These are phyloP conservation scores for Umbelopsis ramanniana DNA, from an alignment of 192 early-diverging fungal species.

Conservation along the genomic window DNA sequence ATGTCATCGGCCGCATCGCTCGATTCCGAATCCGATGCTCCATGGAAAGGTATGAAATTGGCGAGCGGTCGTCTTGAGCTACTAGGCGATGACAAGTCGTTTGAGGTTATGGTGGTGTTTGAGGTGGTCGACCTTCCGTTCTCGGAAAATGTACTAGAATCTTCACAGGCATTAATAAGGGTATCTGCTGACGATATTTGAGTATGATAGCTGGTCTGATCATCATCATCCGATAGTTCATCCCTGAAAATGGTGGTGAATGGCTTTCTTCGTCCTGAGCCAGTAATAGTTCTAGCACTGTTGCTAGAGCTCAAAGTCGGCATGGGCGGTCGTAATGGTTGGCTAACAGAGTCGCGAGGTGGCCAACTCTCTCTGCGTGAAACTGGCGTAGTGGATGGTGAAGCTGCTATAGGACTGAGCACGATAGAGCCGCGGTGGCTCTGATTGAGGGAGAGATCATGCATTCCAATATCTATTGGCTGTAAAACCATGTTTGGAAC, in stretches of 20 bases:
- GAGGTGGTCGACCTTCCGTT: background rate
- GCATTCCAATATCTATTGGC: background rate
- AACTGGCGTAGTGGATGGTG: background rate
- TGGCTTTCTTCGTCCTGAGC: background rate
- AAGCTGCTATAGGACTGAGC: background rate
- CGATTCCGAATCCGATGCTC: background rate
- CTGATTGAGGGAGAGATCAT: background rate
- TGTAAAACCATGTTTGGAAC: conserved; percentile 4
- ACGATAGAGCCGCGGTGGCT: background rate
- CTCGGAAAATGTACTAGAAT: background rate
- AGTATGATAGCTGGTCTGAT: conserved; percentile 1
- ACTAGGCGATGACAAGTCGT: background rate
- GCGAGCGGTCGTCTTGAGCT: background rate
- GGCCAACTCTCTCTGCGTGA: conserved; percentile 1
- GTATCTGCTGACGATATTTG: background rate
- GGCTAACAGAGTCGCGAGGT: background rate
- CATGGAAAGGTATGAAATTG: background rate
- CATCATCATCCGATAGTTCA: conserved; percentile 2
- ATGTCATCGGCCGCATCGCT: background rate
- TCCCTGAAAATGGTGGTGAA: conserved; percentile 15
- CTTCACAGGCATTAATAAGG: background rate
- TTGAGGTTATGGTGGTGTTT: background rate
- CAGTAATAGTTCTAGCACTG: background rate
- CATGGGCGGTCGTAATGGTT: background rate
- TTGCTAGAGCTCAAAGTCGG: background rate